Evolutionary conservation across 192 early-diverging fungal genomes (phyloP).

Genomic region (Phycomyces blakesleeanus): DNA sequence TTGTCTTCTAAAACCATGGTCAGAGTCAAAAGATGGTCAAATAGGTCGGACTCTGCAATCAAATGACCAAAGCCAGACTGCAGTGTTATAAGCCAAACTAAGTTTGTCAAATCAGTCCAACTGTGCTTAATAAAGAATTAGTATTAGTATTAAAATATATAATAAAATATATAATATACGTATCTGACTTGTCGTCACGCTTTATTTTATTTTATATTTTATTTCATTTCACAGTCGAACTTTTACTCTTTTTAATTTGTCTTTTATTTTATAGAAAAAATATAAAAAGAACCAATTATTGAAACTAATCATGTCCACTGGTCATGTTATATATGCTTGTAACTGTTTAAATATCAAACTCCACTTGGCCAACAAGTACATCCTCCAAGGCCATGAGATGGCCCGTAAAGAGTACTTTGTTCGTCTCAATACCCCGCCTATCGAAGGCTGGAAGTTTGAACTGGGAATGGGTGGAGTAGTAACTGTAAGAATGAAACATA

Average conservation of each 20-base stretch:
- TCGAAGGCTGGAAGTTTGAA: constrained; percentile 18
- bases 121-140: not conserved
- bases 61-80: not conserved
- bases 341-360: constrained; percentile 21
- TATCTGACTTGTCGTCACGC: not conserved
- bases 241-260: not conserved
- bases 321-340: constrained; percentile 28
- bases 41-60: not conserved
- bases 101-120: not conserved
- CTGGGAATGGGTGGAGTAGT: constrained; percentile 14
- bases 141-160: too few relatives aligned
- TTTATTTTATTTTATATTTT: constrained; percentile 1
- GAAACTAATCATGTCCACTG: constrained; percentile 3
- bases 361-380: constrained; percentile 19
- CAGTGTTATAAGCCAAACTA: not conserved
- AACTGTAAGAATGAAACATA: constrained; percentile 5
- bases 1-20: constrained; percentile 15
- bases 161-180: too few relatives aligned
- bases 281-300: too few relatives aligned
- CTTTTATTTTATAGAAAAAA: constrained; percentile 1
- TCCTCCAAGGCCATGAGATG: constrained; percentile 13
- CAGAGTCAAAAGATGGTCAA: not conserved
- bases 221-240: too few relatives aligned
- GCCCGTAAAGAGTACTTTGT: constrained; percentile 3
- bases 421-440: not conserved